phyloP scores from a whole-genome alignment of 768 basidiomycete genomes.

The Boletus barrowsii region DNA sequence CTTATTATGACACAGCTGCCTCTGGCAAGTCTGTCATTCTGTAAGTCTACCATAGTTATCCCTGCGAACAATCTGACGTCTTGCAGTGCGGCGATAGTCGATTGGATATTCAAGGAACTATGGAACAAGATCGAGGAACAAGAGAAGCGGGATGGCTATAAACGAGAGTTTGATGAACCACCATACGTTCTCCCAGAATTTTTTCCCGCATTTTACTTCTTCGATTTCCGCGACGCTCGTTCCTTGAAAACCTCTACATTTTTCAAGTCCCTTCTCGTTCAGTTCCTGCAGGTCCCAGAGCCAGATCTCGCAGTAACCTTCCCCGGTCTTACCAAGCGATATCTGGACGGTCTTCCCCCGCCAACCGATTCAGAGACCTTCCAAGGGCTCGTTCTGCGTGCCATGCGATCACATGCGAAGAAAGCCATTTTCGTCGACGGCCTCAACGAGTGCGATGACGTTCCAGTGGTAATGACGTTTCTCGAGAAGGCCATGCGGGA shows the following conservation, averaged over 20 bases:
- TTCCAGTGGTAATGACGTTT: constrained; percentile 17
- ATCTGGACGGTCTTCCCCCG: constrained; percentile 17
- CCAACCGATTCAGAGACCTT: constrained; percentile 13
- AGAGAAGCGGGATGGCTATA: constrained; percentile 13
- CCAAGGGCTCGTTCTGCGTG: constrained; percentile 19
- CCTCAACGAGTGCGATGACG: constrained; percentile 27
- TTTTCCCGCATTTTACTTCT: constrained; percentile 26
- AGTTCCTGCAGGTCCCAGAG: constrained; percentile 26
- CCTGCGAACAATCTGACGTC: constrained; percentile 1
- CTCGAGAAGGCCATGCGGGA: constrained; percentile 24
- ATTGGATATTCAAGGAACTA: constrained; percentile 21
- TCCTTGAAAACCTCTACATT: constrained; percentile 14
- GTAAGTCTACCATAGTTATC: constrained; percentile 6
- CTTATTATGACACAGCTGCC: constrained; percentile 14
- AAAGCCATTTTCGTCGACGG: constrained; percentile 24
- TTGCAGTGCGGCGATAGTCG: constrained; percentile 23
- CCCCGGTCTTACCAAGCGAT: constrained; percentile 16
- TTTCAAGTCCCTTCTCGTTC: constrained; percentile 24
- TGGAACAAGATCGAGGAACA: constrained; percentile 23
- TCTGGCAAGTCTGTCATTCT: constrained; percentile 25
- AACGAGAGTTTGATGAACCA: constrained; percentile 15
- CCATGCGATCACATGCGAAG: constrained; percentile 22
- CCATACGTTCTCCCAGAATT: constrained; percentile 22
- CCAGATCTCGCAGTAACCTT: constrained; percentile 19
- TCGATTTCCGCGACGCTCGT: constrained; percentile 28